Base-by-base conservation (phyloP, 148 eudicot species). In the Rhododendron kiyosumense region DNA sequence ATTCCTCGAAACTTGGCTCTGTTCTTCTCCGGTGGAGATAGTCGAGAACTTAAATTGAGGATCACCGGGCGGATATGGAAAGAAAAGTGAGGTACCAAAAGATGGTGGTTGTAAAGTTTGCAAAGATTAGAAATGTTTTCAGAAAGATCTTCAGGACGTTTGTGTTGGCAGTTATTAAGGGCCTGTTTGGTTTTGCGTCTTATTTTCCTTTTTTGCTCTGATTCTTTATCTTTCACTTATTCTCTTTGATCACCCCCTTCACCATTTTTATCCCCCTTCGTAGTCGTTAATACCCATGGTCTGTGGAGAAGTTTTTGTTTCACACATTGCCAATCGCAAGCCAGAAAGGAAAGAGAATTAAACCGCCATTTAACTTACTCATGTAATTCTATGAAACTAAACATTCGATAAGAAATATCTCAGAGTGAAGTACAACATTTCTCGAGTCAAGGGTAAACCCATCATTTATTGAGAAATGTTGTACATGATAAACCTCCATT, bases 61-160 rank as follows among this genome's bases (percentile, higher is more conserved):
- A 84, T 92, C 3, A 90, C 87, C 0, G 94, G 94, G 14, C 85
- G 89, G 9, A 90, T 92, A 85, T 89, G 92, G 94, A 92, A 88
- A 86, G 91, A 86, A 43, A 87, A 91, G 78, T 81, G 71, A 65
- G 9, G 20, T 36, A 52, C 52, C 83, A 59, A 14, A 38, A 71
- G 48, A 81, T 45, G 20, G 30, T 26, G 38, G 46, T 3, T 71
- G 76, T 71, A 71, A 71, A 71, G 76, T 71, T 46, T 32, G 8
- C 38, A 71, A 30, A 71, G 14, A 14, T 32, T 71, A 5, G 38
- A 71, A 71, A 71, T 30, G 41, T 71, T 71, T 13, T 30, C 38
- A 71, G 3, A 14, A 3, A 28, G 9, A 28, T 71, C 17, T 71
- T 30, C 32, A 36, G 17, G 26, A 24, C 59, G 11, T 22, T 45